Base-by-base conservation (phyloP, 2,329 filamentous ascomycete species). In the Fusarium fujikuroi region DNA sequence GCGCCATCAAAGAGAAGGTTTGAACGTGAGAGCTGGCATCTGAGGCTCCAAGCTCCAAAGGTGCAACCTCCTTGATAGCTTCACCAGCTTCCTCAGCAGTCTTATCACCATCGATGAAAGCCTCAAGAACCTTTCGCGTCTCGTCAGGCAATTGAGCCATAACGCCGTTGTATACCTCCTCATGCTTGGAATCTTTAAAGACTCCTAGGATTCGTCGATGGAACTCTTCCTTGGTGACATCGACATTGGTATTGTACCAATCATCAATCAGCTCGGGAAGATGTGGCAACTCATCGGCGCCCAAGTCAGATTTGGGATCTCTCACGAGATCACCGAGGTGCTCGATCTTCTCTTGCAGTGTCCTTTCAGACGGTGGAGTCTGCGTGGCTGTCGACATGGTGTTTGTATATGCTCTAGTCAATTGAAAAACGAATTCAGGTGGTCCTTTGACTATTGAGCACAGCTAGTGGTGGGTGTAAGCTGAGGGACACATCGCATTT, bases 381-480 rank as follows among this genome's bases (percentile, higher is more conserved):
- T 49, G 15, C 0, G 46, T 32, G 3, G 9, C 28, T 32, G 46
- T 49, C 28, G 46, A 32, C 46, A 49, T 49, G 2, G 3, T n/a
- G 15, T 18, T 9, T 0, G 7, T 6, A 2, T n/a, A n/a, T 30
- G 28, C 28, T n/a, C 14, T 16, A 10, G 28, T n/a, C 14, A 30
- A 18, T 3, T n/a, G 3, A 12, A 30, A 19, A 30, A 30, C 4
- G 1, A 12, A 6, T 21, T 21, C 1, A n/a, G 25, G 4, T 30
- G 14, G 1, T 30, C 21, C 7, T 28, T 15, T 15, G 44, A 9
- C 19, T 21, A 4, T 4, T 12, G 16, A 28, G 0, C 44, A 21
- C 4, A 21, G 1, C 9, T 0, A 3, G 5, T 10, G 25, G 32
- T 4, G 14, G 32, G 4, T 14, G 5, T 32, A 12, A 32, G 32